These are phyloP conservation scores for Parastagonospora nodorum DNA, from an alignment of 2,329 filamentous ascomycete genomes.

Conservation along the genomic window DNA sequence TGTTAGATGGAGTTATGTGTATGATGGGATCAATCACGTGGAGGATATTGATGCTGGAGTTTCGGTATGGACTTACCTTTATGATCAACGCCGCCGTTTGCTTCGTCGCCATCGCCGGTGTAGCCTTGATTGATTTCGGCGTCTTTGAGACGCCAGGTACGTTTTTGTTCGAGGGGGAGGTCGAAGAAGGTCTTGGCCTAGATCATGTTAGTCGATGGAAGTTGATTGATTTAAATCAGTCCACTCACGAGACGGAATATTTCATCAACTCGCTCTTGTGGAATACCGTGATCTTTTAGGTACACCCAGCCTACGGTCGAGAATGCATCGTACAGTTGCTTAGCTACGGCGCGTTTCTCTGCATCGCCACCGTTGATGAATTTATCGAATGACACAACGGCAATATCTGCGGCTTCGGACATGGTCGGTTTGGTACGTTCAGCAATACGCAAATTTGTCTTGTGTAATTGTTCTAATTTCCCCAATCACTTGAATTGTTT, in stretches of 20 bases:
- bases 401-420: slow-evolving; percentile 24
- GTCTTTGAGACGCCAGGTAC: slow-evolving; percentile 44
- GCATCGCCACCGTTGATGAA: slow-evolving; percentile 28
- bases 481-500: no score
- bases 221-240: neutral
- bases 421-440: neutral
- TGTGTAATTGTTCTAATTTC: neutral
- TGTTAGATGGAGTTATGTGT: neutral
- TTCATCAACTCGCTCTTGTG: slow-evolving; percentile 37
- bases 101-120: slow-evolving; percentile 43
- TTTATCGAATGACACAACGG: slow-evolving; percentile 29
- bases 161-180: slow-evolving; percentile 38
- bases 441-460: neutral
- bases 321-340: slow-evolving; percentile 46
- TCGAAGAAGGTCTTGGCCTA: slow-evolving; percentile 44
- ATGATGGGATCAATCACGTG: neutral
- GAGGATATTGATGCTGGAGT: neutral
- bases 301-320: slow-evolving; percentile 51
- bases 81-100: slow-evolving; percentile 36
- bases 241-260: slow-evolving; percentile 33
- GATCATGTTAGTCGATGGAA: neutral
- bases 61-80: slow-evolving; percentile 15
- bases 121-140: slow-evolving; percentile 48
- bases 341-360: slow-evolving; percentile 26
- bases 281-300: slow-evolving; percentile 48